Base-by-base conservation (phyloP, 2,329 filamentous ascomycete genomes). In the Pseudogymnoascus sp. region DNA sequence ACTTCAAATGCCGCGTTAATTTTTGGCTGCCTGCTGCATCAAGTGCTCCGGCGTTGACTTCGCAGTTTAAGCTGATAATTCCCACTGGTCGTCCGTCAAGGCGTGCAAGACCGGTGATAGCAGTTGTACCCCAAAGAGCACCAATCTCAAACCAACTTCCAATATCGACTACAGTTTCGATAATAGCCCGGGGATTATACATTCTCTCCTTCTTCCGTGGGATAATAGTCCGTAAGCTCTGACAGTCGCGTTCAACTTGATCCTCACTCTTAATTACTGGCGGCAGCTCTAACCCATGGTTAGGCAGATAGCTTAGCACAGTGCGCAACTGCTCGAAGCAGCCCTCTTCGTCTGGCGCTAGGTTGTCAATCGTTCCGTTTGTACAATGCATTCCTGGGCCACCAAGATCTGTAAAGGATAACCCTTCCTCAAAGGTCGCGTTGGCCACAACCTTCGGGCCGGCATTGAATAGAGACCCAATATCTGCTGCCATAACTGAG, bases 301-400 rank as follows among this genome's bases (percentile, higher is more conserved):
- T 82, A 1, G 85, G 85, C 1, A 87, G 73, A 67, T 82, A 87
- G 26, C 77, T 74, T 17, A 87, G 70, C 0, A 87, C 79, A 0
- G 77, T 82, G 1, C 83, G 76, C 5, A 88, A 70, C 70, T 88
- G 85, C 67, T 82, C 79, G 65, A 86, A 87, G 66, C 83, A 86
- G 47, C 81, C 83, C 15, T 76, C 76, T 70, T 88, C 85, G 65
- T 84, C 80, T 4, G 78, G 76, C 0, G 85, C 85, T 2, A 87
- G 75, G 62, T 87, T 88, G 65, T 88, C 85, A 60, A 87, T 86
- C 0, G 85, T 88, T 0, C 85, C 85, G 65, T 88, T 88, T 0
- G 82, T 83, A 67, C 83, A 86, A 69, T 88, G 85, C 72, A 87
- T 80, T 17, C 74, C 74, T 0, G 85, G 83, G 0, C 85, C 85